Base-by-base conservation (phyloP, 345 rosid species). In the Eucalyptus marginata region DNA sequence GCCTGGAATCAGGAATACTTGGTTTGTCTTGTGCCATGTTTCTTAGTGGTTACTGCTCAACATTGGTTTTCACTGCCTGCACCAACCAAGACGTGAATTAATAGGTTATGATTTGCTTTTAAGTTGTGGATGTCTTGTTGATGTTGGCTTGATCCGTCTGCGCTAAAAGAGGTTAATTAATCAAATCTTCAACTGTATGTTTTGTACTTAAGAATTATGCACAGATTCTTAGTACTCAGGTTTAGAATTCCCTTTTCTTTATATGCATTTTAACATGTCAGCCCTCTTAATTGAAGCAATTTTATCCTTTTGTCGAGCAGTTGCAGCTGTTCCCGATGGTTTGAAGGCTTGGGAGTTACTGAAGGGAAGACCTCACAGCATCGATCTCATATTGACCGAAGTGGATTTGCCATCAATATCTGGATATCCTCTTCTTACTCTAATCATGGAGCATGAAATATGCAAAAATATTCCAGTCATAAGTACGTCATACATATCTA, bases 381-480 rank as follows among this genome's bases (percentile, higher is more conserved):
- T 96, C 43, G 99, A 98, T 90, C 93, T 98, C 90, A 95, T 98
- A 90, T 89, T 98, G 92, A 94, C 99, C 3, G 99, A 98, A 92
- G 98, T 96, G 84, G 98, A 96, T 90, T 92, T 98, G 81, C 99
- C 99, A 66, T 93, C 97, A 8, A 94, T 98, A 88, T 95, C 98
- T 52, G 99, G 99, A 93, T 95, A 91, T 81, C 92, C 99, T 71
- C 99, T 98, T 89, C 95, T 98, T 40, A 91, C 98, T 10, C 94
- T 97, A 80, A 94, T 97, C 87, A 97, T 92, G 98, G 98, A 97
- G 95, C 99, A 97, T 90, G 96, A 96, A 88, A 89, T 90, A 40
- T 96, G 99, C 96, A 98, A 96, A 91, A 96, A 92, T 91, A 95
- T 96, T 90, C 99, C 99, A 83, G 99, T 97, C 88, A 97, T 98